Base-by-base conservation (phyloP, 2,329 filamentous ascomycete genomes). In the Talaromyces sp. region DNA sequence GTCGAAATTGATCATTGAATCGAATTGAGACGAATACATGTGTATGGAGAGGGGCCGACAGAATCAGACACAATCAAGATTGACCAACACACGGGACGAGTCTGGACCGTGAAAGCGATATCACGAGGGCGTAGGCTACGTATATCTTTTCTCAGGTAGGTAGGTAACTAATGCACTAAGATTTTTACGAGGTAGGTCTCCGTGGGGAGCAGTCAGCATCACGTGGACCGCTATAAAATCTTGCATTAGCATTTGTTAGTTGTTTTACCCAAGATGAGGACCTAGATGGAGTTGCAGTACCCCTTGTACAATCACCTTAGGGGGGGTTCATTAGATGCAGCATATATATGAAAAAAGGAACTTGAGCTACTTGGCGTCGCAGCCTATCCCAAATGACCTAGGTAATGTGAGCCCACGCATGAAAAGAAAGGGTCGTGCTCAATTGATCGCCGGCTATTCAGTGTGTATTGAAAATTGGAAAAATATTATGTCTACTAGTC, bases 181-280 rank as follows among this genome's bases (percentile, higher is more conserved):
- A 37, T 37, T 37, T 3, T 37, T 31, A 22, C 22, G 22, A 22
- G 22, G 22, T 22, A n/a, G 3, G 10, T 19, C 16, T 19, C 9
- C 31, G 50, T 54, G 50, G 50, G 50, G 27, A 16, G 45, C 50
- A 54, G 50, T 54, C 31, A 33, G 50, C 50, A 54, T 54, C 50
- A 54, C 50, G 50, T 54, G 50, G 50, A 13, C 31, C 31, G 13
- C 19, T 54, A 35, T 22, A 11, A 19, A 54, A 54, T 54, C 50
- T 54, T 54, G 50, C 50, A 54, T 54, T 37, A 54, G 31, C 13
- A 16, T 7, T 16, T 22, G 2, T 19, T 45, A 19, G n/a, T 22
- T 11, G 11, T 47, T 47, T 47, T 47, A 47, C 45, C 19, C 45
- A 47, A 47, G 45, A 47, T 14, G 24, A 3, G 45, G 45, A 24